These are phyloP conservation scores for Macadamia integrifolia DNA, from an alignment of 164 flowering plant species.

Conservation along the genomic window DNA sequence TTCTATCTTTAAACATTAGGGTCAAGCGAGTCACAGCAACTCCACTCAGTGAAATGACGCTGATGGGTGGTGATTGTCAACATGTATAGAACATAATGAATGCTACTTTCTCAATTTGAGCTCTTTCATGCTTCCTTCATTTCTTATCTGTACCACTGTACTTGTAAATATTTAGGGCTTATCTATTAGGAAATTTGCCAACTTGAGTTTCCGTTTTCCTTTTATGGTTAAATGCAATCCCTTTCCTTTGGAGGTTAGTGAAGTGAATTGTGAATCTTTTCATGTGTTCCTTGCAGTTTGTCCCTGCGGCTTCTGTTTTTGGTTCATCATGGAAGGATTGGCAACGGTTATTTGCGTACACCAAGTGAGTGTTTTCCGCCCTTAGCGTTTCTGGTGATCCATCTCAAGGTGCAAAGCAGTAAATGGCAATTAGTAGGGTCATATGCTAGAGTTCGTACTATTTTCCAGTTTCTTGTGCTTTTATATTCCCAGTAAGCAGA, in stretches of 20 bases:
- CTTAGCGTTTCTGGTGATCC: not conserved
- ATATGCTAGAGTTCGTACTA: not conserved
- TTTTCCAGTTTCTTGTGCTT: not conserved
- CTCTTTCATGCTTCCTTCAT: not conserved
- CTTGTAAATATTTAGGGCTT: not conserved
- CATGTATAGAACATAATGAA: not conserved
- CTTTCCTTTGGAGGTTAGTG: not conserved
- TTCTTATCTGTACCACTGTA: not conserved
- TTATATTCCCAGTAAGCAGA: not conserved
- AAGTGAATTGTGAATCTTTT: slow-evolving; percentile 1
- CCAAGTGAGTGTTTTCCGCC: slow-evolving; percentile 42
- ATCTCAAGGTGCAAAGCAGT: not conserved
- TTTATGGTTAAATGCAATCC: not conserved
- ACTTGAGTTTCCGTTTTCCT: not conserved
- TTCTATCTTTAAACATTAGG: too few relatives aligned
- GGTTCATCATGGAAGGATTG: slow-evolving; percentile 84
- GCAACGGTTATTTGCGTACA: slow-evolving; percentile 63
- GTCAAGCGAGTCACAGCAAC: too few relatives aligned
- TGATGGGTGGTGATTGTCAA: too few relatives aligned
- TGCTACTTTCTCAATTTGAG: not conserved
- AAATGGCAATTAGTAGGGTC: not conserved
- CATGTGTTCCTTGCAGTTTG: slow-evolving; percentile 42
- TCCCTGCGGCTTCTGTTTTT: slow-evolving; percentile 74
- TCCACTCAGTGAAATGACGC: too few relatives aligned
- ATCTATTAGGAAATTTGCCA: not conserved